phyloP scores from a whole-genome alignment of 257 asterid genomes.

The Solanum microdontum region DNA sequence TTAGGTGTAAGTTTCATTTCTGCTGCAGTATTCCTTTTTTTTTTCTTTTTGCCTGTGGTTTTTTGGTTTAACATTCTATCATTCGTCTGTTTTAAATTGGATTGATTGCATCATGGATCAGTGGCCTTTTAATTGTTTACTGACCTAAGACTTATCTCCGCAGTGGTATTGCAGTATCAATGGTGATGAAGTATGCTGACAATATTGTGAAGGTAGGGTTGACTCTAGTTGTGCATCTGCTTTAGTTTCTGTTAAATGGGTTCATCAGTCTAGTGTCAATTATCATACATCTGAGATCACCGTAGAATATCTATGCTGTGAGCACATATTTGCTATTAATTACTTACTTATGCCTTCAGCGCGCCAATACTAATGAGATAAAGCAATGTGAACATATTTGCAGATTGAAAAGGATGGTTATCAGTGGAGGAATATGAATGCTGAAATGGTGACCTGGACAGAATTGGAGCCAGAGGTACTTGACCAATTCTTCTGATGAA shows the following conservation, averaged over 20 bases:
- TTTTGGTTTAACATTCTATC: neutral
- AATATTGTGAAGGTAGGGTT: conserved; percentile 88
- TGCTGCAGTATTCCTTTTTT: neutral
- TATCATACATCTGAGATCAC: neutral
- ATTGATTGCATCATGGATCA: neutral
- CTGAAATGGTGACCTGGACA: neutral
- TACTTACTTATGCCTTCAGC: neutral
- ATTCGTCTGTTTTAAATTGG: neutral
- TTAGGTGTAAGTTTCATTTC: neutral
- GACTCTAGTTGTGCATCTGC: conserved; percentile 4
- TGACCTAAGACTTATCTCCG: neutral
- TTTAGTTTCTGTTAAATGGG: neutral
- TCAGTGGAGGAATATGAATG: neutral
- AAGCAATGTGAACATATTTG: conserved; percentile 3
- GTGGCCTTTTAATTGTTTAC: neutral
- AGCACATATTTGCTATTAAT: neutral
- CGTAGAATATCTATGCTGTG: neutral
- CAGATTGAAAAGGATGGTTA: neutral
- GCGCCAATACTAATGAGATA: neutral
- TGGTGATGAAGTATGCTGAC: conserved; percentile 99
- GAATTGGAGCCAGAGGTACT: neutral
- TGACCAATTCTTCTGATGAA: neutral
- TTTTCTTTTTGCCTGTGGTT: neutral
- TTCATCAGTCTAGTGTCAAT: neutral
- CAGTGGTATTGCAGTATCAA: conserved; percentile 55